Conservation (phyloP, 1,139 yeast species). For the Geotrichum fermentans region DNA sequence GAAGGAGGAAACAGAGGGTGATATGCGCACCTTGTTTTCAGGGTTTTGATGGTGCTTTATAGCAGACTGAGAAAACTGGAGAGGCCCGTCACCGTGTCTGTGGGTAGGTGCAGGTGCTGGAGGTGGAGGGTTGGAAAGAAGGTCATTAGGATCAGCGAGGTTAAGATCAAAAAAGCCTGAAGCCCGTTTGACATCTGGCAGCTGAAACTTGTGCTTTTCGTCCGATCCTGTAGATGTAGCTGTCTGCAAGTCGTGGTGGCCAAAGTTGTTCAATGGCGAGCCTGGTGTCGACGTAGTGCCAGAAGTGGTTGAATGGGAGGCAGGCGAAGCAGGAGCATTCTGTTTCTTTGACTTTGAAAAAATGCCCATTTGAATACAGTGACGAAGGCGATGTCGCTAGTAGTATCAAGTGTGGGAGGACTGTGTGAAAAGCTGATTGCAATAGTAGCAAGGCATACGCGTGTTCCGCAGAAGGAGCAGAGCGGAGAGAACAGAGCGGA, state of each 20-base stretch:
- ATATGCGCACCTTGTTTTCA: background rate
- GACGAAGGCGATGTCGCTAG: too few relatives aligned
- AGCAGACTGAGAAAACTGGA: conserved; percentile 5
- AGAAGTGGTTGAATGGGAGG: background rate
- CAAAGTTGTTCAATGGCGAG: background rate
- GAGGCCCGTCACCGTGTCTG: conserved; percentile 1
- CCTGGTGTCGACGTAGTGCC: background rate
- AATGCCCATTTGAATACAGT: background rate
- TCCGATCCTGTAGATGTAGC: background rate
- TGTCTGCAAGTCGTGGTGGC: background rate
- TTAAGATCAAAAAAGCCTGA: conserved; percentile 14
- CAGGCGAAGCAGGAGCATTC: background rate
- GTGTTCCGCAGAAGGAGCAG: too few relatives aligned
- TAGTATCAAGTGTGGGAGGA: too few relatives aligned
- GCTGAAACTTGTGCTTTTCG: background rate
- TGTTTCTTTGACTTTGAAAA: background rate
- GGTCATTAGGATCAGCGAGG: background rate
- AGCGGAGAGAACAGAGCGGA: too few relatives aligned
- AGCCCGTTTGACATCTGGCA: conserved; percentile 7
- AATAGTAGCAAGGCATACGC: too few relatives aligned
- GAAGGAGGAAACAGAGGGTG: conserved; percentile 5
- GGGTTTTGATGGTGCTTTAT: conserved; percentile 3
- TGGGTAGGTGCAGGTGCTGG: conserved; percentile 1
- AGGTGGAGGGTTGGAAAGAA: conserved; percentile 4
- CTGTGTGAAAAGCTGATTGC: too few relatives aligned